Conservation (phyloP, 768 basidiomycete genomes). For the Suillus subalutaceus region DNA sequence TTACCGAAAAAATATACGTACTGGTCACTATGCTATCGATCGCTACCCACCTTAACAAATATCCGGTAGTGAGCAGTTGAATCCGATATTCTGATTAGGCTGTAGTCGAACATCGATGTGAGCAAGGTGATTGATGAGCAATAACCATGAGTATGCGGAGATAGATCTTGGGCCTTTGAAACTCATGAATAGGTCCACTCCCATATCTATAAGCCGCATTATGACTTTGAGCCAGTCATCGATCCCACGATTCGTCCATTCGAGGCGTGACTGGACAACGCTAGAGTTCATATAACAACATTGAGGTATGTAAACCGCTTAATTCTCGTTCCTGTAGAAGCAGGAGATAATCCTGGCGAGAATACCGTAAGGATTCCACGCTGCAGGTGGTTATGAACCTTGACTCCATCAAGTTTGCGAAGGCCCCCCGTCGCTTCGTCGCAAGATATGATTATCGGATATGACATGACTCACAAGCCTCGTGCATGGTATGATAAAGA, state of each 20-base stretch:
- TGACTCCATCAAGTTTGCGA: not conserved
- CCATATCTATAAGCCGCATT: not conserved
- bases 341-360: not conserved
- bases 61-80: not conserved
- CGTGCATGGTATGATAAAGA: not conserved
- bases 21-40: not conserved
- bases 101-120: not conserved
- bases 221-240: not conserved
- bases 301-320: constrained; percentile 2
- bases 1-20: not conserved
- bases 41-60: not conserved
- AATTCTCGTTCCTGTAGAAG: constrained; percentile 1
- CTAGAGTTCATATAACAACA: constrained; percentile 1
- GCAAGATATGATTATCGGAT: constrained; percentile 3
- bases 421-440: not conserved
- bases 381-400: not conserved
- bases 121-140: not conserved
- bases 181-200: not conserved
- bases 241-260: not conserved
- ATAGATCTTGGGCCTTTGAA: not conserved
- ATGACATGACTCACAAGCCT: constrained; percentile 4
- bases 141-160: constrained; percentile 3
- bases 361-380: not conserved
- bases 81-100: not conserved
- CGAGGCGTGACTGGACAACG: not conserved